phyloP scores from a whole-genome alignment of 345 rosid species.

The Brassica incana region DNA sequence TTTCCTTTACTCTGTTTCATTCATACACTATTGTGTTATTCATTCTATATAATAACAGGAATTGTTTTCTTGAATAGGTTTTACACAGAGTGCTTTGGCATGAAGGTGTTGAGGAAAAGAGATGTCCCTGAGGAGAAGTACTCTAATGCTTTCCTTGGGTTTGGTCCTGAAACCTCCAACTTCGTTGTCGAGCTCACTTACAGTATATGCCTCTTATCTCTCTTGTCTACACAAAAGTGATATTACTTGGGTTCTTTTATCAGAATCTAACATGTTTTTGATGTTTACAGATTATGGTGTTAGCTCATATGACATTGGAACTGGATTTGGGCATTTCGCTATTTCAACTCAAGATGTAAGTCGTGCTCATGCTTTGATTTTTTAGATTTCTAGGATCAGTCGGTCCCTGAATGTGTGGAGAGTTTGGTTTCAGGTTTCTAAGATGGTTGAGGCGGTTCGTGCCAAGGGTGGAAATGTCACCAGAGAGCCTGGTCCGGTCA shows the following conservation, averaged over 20 bases:
- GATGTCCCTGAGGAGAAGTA: conserved; percentile 91
- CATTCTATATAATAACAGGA: neutral
- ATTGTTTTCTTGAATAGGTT: conserved; percentile 45
- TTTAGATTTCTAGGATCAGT: neutral
- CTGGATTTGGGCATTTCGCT: conserved; percentile 94
- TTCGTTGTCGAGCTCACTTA: conserved; percentile 86
- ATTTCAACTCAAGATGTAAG: conserved; percentile 86
- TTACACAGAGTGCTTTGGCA: conserved; percentile 88
- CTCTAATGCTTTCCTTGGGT: conserved; percentile 91
- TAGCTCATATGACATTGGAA: conserved; percentile 86
- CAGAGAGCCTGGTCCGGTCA: conserved; percentile 92
- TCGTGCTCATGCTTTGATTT: neutral
- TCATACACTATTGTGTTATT: neutral
- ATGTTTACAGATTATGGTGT: conserved; percentile 69
- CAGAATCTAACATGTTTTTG: neutral
- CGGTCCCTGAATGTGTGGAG: neutral
- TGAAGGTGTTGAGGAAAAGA: conserved; percentile 87
- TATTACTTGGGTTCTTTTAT: neutral
- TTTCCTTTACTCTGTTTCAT: neutral
- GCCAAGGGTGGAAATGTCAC: conserved; percentile 79
- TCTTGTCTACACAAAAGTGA: neutral
- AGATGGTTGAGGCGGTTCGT: conserved; percentile 69
- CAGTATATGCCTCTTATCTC: conserved; percentile 47
- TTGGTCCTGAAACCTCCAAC: conserved; percentile 77
- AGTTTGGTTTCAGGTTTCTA: conserved; percentile 55